A percentile compares a stretch with the other conserved stretches of the same genome.
These are phyloP conservation scores for Cercospora berteroae DNA, from an alignment of 2,329 filamentous ascomycete species.

Conservation along the genomic window DNA sequence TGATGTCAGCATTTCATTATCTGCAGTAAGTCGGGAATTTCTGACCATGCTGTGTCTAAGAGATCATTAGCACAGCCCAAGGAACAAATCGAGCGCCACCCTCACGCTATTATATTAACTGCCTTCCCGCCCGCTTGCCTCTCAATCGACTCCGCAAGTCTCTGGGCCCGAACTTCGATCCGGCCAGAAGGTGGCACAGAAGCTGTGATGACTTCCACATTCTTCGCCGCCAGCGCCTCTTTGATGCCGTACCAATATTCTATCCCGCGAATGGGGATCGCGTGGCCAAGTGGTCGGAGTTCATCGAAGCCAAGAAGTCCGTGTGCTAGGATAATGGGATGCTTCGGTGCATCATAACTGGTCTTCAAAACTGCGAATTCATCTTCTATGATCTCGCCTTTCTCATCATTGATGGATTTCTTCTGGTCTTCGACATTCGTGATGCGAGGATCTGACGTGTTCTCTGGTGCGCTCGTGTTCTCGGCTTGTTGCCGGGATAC, in stretches of 20 bases:
- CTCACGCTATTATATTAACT: constrained; percentile 65
- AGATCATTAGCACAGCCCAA: constrained; percentile 16
- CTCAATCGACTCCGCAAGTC: constrained; percentile 54
- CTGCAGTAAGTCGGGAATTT: not conserved
- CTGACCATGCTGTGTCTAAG: constrained; percentile 25
- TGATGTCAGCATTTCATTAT: constrained; percentile 13
- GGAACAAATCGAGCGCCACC: not conserved
- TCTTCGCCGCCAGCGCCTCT: constrained; percentile 56
- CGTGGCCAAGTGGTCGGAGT: constrained; percentile 51
- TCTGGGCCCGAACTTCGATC: constrained; percentile 58
- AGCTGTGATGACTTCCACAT: constrained; percentile 61
- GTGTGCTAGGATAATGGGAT: constrained; percentile 63
- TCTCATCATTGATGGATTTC: constrained; percentile 12
- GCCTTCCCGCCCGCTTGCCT: constrained; percentile 54
- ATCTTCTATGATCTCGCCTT: constrained; percentile 44
- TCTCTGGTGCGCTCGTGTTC: constrained; percentile 3
- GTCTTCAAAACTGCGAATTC: constrained; percentile 60
- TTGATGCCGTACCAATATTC: constrained; percentile 65
- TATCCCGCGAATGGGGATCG: constrained; percentile 52
- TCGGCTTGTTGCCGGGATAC: not conserved
- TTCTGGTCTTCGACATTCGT: constrained; percentile 15
- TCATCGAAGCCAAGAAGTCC: constrained; percentile 67
- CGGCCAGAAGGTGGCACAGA: constrained; percentile 59
- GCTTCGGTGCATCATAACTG: constrained; percentile 54
- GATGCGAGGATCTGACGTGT: constrained; percentile 29